Percentiles rank a stretch among this genome's conserved stretches.
These are phyloP conservation scores for Backusella liffmaniae DNA, from an alignment of 192 early-diverging fungal genomes.

Conservation along the genomic window DNA sequence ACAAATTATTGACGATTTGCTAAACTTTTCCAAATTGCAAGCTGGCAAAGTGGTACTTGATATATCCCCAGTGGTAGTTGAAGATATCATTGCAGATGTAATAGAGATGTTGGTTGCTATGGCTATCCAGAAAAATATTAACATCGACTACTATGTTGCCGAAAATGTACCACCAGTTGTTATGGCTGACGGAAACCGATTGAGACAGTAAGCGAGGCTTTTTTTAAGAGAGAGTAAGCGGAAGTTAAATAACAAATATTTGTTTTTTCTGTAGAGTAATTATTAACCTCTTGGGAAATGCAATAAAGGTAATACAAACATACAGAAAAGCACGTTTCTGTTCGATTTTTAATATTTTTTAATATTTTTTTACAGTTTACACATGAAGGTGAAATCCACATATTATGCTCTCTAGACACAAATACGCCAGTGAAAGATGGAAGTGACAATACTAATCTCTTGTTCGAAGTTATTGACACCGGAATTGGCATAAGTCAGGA, in stretches of 20 bases:
- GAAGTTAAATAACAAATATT: not conserved
- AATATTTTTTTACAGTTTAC: constrained; percentile 40
- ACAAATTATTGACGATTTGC: constrained; percentile 49
- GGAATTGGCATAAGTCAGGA: constrained; percentile 56
- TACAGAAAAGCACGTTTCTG: not conserved
- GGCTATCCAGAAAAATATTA: constrained; percentile 60
- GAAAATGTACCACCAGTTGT: constrained; percentile 55
- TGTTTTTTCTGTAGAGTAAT: constrained; percentile 38
- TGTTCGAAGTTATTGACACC: constrained; percentile 47
- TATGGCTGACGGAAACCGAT: constrained; percentile 64
- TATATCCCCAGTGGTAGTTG: constrained; percentile 39
- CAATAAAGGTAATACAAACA: constrained; percentile 51
- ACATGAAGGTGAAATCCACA: constrained; percentile 49
- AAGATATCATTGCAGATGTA: constrained; percentile 46
- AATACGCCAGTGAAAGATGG: not conserved
- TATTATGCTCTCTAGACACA: constrained; percentile 41
- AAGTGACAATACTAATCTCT: constrained; percentile 23
- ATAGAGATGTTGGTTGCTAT: constrained; percentile 61
- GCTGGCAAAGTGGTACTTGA: constrained; percentile 49
- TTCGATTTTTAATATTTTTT: not conserved
- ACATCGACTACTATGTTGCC: constrained; percentile 54
- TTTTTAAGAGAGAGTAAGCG: not conserved
- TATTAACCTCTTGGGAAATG: constrained; percentile 74
- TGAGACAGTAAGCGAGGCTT: constrained; percentile 48
- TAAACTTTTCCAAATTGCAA: constrained; percentile 50